Conservation (phyloP, 176 grass and related monocot species). For the Carex cristatella region DNA sequence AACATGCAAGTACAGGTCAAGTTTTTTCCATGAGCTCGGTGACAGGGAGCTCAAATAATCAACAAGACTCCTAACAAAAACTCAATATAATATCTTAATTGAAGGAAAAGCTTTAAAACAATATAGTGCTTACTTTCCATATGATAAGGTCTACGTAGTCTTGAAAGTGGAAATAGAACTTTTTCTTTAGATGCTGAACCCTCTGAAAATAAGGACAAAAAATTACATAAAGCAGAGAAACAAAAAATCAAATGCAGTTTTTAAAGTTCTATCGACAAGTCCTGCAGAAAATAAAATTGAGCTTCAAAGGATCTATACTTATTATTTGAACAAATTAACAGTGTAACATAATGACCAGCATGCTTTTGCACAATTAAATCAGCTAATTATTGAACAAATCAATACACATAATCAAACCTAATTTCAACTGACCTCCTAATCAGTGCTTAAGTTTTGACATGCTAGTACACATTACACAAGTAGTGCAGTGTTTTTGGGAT, state of each 20-base stretch:
- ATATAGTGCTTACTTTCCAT: slow-evolving; percentile 64
- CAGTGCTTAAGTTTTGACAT: neutral
- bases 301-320: neutral
- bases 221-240: slow-evolving; percentile 16
- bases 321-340: neutral
- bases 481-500: neutral
- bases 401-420: neutral
- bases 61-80: neutral
- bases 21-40: neutral
- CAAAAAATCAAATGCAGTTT: neutral
- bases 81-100: neutral
- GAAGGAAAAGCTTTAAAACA: slow-evolving; percentile 1
- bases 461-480: neutral
- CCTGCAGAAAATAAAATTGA: neutral
- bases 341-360: neutral
- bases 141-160: slow-evolving; percentile 95
- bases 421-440: neutral
- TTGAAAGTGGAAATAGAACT: slow-evolving; percentile 98
- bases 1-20: neutral
- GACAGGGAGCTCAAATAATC: neutral
- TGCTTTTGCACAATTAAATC: neutral
- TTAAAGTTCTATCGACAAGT: neutral
- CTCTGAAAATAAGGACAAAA: slow-evolving; percentile 58
- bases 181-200: slow-evolving; percentile 96
- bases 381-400: neutral